A percentile compares a stretch with the other conserved stretches of the same genome.
These are phyloP conservation scores for Cladosporium phlei DNA, from an alignment of 2,329 filamentous ascomycete genomes.

Conservation along the genomic window DNA sequence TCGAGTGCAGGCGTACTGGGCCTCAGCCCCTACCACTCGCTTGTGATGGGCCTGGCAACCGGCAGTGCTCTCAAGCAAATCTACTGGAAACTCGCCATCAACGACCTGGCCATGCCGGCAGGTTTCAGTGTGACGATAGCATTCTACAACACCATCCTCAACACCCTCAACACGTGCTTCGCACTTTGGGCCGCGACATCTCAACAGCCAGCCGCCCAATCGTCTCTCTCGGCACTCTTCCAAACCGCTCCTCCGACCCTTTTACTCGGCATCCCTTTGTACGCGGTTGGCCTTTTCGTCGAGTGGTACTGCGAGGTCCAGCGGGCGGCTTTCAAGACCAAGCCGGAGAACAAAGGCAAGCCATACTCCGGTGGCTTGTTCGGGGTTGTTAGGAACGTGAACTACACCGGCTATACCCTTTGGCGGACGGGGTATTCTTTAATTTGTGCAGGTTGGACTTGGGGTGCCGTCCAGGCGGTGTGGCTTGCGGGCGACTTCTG, in stretches of 20 bases:
- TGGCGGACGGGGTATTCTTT: constrained; percentile 21
- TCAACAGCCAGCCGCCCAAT: constrained; percentile 16
- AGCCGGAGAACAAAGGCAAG: constrained; percentile 20
- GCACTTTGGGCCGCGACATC: constrained; percentile 20
- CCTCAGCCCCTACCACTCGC: constrained; percentile 20
- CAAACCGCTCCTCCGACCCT: constrained; percentile 12
- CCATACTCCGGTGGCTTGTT: constrained; percentile 19
- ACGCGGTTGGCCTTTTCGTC: constrained; percentile 19
- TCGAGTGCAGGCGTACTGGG: constrained; percentile 12
- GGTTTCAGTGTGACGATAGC: constrained; percentile 17
- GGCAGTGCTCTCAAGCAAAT: constrained; percentile 25
- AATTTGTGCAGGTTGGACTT: constrained; percentile 22
- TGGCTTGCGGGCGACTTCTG: constrained; percentile 23
- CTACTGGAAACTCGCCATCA: constrained; percentile 24
- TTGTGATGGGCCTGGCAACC: constrained; percentile 22
- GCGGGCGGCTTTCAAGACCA: constrained; percentile 15
- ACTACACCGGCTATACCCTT: constrained; percentile 16
- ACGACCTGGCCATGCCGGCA: constrained; percentile 18
- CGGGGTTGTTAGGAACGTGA: constrained; percentile 18
- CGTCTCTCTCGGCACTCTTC: constrained; percentile 13
- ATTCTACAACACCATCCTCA: constrained; percentile 24
- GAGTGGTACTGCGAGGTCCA: constrained; percentile 24
- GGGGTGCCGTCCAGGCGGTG: constrained; percentile 15
- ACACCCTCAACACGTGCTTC: constrained; percentile 22
- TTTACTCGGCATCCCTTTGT: constrained; percentile 17